Base-by-base conservation (phyloP, 202 grass and related monocot genomes). In the Schoenoplectus triqueter region DNA sequence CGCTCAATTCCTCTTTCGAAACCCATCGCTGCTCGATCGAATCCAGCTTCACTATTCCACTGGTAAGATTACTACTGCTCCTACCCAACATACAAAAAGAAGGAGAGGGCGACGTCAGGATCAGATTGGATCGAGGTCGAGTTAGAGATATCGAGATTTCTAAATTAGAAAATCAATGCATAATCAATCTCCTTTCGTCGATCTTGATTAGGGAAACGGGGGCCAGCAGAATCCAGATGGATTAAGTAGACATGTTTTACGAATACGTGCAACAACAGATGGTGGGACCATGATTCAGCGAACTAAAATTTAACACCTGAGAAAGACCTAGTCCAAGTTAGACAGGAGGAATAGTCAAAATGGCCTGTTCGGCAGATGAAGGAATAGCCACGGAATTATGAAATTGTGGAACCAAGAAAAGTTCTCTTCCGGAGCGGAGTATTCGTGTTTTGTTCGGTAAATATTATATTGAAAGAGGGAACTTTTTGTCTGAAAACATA, bases 21-120 rank as follows among this genome's bases (percentile, higher is more conserved):
- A 95, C 89, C 93, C 93, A 95, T 64, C 89, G 83, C 90, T 82
- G 85, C 80, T 91, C 87, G 70, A 87, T 64, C 10, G 92, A 94
- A 79, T 85, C 88, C 67, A 85, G 84, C 90, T 84, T 94, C 67
- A 86, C 78, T 80, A 88, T 80, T 14, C 60, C 42, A 41, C 10
- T 57, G 15, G 1, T 45, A 60, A 66, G 22, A n/a, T 63, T 81
- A 61, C 20, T 66, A 80, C 87, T 66, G 88, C 62, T 73, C 56
- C 47, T 86, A 65, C 72, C 85, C 64, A 76, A 62, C 85, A 86
- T 85, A 17, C 3, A n/a, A 74, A 10, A 52, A 79, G 64, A 49
- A 55, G 20, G 80, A 71, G 62, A 31, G 80, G 86, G 80, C 31
- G 39, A 9, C 22, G 46, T 49, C 20, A 50, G 44, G 8, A 40